Conservation (phyloP, 2,329 filamentous ascomycete species). For the Trichoderma brevicompactum region DNA sequence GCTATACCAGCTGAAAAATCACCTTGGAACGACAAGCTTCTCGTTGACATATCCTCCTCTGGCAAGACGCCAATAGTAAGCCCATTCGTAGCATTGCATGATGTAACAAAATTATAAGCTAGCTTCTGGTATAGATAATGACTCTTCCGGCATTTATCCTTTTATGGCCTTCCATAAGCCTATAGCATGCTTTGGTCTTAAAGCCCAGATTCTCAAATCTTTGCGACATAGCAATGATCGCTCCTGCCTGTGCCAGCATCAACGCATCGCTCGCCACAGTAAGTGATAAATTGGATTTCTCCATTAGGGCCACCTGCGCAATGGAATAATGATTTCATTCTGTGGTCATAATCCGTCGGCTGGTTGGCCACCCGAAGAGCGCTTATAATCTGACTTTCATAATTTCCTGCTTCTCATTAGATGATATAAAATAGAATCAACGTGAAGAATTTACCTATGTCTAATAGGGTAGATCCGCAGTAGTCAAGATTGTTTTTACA, state of each 20-base stretch:
- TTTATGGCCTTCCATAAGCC: too few relatives aligned
- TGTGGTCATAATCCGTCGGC: neutral
- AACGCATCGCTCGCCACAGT: neutral
- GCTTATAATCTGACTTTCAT: neutral
- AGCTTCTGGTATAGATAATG: too few relatives aligned
- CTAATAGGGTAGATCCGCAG: neutral
- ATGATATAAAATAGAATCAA: neutral
- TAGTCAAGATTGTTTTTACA: neutral
- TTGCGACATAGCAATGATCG: constrained; percentile 3
- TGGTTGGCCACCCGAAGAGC: neutral
- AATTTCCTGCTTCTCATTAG: neutral
- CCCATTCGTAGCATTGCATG: too few relatives aligned
- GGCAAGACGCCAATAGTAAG: too few relatives aligned
- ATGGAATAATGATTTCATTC: neutral
- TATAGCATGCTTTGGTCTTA: too few relatives aligned
- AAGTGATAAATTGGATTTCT: neutral
- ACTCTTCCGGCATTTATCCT: too few relatives aligned
- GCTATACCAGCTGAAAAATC: too few relatives aligned
- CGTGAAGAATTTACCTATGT: neutral
- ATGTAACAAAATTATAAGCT: too few relatives aligned
- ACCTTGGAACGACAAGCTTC: too few relatives aligned
- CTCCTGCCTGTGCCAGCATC: neutral
- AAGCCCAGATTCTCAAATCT: too few relatives aligned
- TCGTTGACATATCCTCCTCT: too few relatives aligned
- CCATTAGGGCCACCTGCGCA: neutral